Conservation (phyloP, 179 eudicot species). For the Monotropa hypopitys region DNA sequence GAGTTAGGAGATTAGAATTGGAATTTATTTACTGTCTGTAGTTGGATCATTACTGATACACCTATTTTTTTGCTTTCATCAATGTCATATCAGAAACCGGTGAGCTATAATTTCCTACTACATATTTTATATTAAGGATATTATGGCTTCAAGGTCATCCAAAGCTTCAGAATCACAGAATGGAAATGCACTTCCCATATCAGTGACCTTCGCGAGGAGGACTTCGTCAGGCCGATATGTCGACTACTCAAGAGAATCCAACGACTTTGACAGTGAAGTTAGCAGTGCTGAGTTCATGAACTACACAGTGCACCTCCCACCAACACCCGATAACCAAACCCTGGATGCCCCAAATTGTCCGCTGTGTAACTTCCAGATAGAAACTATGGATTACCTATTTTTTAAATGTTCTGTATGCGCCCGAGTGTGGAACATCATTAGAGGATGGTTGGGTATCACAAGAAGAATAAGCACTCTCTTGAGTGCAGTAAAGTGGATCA, state of each 20-base stretch:
- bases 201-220: constrained; percentile 59
- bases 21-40: neutral
- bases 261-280: constrained; percentile 54
- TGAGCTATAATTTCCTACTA: neutral
- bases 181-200: constrained; percentile 34
- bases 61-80: neutral
- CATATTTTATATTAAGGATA: constrained; percentile 18
- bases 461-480: no score
- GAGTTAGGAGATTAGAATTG: neutral
- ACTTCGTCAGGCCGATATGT: constrained; percentile 71
- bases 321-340: constrained; percentile 70
- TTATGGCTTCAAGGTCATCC: constrained; percentile 44
- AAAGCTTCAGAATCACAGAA: constrained; percentile 33
- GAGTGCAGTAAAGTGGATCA: no score
- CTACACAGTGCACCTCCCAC: constrained; percentile 73
- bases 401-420: no score
- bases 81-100: constrained; percentile 7
- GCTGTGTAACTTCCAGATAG: no score
- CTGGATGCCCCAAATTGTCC: no score
- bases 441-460: no score
- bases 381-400: no score
- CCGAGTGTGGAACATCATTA: no score
- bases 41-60: neutral
- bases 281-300: constrained; percentile 59
- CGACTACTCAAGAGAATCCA: constrained; percentile 55